A percentile compares a stretch with the other conserved stretches of the same genome.
Evolutionary conservation across 768 basidiomycete species (phyloP).

Genomic region (Boletus speciosus): DNA sequence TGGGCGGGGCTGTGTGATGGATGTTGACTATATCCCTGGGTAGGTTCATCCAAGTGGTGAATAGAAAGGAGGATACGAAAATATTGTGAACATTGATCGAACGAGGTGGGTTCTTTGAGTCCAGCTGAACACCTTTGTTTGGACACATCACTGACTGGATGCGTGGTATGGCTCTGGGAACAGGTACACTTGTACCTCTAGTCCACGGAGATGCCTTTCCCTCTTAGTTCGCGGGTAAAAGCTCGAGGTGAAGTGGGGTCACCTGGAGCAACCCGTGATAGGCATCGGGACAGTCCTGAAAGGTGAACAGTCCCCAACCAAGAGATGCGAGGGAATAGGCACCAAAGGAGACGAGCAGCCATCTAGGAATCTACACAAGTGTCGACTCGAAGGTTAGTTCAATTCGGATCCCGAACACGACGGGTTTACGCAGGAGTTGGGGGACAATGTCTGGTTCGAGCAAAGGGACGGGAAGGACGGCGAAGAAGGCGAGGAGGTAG

Average conservation of each 20-base stretch:
- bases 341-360: too few relatives aligned
- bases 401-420: too few relatives aligned
- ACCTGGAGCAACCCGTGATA: too few relatives aligned
- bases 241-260: too few relatives aligned
- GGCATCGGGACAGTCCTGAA: too few relatives aligned
- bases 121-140: not conserved
- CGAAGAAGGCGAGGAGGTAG: slow-evolving; percentile 35
- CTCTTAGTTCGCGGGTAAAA: too few relatives aligned
- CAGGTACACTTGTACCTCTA: slow-evolving; percentile 39
- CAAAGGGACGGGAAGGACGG: slow-evolving; percentile 13
- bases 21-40: not conserved
- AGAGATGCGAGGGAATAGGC: too few relatives aligned
- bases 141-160: not conserved
- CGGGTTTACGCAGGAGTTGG: not conserved
- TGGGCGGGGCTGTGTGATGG: not conserved
- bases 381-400: too few relatives aligned
- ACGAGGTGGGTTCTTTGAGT: slow-evolving; percentile 35
- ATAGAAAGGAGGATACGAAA: slow-evolving; percentile 35
- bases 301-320: too few relatives aligned
- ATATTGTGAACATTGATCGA: slow-evolving; percentile 36
- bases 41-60: slow-evolving; percentile 29
- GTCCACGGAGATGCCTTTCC: too few relatives aligned
- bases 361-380: too few relatives aligned
- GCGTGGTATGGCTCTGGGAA: slow-evolving; percentile 22
- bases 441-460: slow-evolving; percentile 4